These are phyloP conservation scores for Fusarium humuli DNA, from an alignment of 2,329 filamentous ascomycete genomes.

Conservation along the genomic window DNA sequence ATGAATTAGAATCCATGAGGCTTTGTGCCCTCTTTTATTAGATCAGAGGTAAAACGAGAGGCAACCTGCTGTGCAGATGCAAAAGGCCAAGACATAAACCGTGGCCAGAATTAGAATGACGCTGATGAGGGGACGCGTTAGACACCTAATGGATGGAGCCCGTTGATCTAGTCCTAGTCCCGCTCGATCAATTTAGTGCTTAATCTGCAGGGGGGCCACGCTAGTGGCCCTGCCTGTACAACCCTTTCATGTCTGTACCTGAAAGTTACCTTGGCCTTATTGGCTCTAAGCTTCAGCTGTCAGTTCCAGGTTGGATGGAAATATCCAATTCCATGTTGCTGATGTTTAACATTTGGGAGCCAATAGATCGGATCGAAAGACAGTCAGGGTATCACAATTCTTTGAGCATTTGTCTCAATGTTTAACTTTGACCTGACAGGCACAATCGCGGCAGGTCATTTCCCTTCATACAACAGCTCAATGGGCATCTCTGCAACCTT, in stretches of 20 bases:
- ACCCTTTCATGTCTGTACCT: slow-evolving; percentile 3
- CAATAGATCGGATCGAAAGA: not conserved
- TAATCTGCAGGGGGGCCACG: slow-evolving; percentile 22
- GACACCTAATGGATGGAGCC: not conserved
- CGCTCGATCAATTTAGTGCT: slow-evolving; percentile 24
- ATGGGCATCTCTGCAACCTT: slow-evolving; percentile 23
- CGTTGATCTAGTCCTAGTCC: not conserved
- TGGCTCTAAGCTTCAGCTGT: slow-evolving; percentile 10
- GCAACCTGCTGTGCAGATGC: slow-evolving; percentile 13
- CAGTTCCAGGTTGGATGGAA: not conserved
- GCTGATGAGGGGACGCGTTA: slow-evolving; percentile 31
- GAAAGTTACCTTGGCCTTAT: slow-evolving; percentile 5
- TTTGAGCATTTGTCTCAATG: not conserved
- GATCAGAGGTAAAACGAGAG: slow-evolving; percentile 16
- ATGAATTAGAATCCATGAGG: not conserved
- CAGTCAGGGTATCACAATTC: not conserved
- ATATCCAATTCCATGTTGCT: not conserved
- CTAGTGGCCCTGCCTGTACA: slow-evolving; percentile 26
- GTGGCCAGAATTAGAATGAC: slow-evolving; percentile 40
- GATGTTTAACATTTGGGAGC: not conserved
- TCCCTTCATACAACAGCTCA: slow-evolving; percentile 3
- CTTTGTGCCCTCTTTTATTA: slow-evolving; percentile 1
- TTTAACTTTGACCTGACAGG: not conserved
- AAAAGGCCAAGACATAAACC: slow-evolving; percentile 33
- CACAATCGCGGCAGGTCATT: not conserved